Percentiles rank a stretch among this genome's conserved stretches.
These are phyloP conservation scores for Ophiognomonia clavigignenti-juglandacearum DNA, from an alignment of 2,329 filamentous ascomycete species.

Conservation along the genomic window DNA sequence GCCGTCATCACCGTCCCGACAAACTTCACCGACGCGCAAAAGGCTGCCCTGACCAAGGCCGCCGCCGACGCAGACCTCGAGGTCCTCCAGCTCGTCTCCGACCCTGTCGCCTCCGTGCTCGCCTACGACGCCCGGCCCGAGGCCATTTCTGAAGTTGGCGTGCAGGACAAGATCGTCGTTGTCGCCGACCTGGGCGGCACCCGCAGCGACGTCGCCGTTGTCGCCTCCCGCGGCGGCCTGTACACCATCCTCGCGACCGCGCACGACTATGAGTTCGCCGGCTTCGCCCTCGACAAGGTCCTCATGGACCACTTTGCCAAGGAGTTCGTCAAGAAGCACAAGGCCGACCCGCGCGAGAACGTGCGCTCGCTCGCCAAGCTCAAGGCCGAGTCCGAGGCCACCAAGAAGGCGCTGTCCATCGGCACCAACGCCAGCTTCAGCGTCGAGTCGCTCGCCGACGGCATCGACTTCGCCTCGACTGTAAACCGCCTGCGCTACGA, in stretches of 20 bases:
- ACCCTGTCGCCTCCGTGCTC: slow-evolving; percentile 82
- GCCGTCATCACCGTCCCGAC: slow-evolving; percentile 92
- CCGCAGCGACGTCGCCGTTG: slow-evolving; percentile 83
- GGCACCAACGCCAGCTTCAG: slow-evolving; percentile 86
- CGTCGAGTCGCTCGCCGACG: slow-evolving; percentile 84
- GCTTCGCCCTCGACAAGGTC: slow-evolving; percentile 80
- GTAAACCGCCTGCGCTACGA: slow-evolving; percentile 95
- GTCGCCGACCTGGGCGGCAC: slow-evolving; percentile 92
- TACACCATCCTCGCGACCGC: slow-evolving; percentile 91
- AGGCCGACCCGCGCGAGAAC: slow-evolving; percentile 79
- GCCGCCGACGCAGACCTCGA: slow-evolving; percentile 79
- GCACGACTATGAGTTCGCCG: slow-evolving; percentile 93
- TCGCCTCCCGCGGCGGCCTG: slow-evolving; percentile 89
- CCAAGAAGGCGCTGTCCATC: slow-evolving; percentile 88
- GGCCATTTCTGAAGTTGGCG: slow-evolving; percentile 37
- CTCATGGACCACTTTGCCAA: slow-evolving; percentile 96
- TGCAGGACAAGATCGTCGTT: slow-evolving; percentile 82
- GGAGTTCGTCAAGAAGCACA: slow-evolving; percentile 98
- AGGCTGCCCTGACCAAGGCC: slow-evolving; percentile 70
- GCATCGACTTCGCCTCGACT: slow-evolving; percentile 84
- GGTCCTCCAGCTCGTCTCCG: slow-evolving; percentile 86
- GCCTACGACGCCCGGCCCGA: slow-evolving; percentile 87
- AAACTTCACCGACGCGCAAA: slow-evolving; percentile 86
- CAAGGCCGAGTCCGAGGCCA: slow-evolving; percentile 82
- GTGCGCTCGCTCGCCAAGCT: slow-evolving; percentile 83